These are phyloP conservation scores for Aspergillus flavus DNA, from an alignment of 2,329 filamentous ascomycete genomes.

Conservation along the genomic window DNA sequence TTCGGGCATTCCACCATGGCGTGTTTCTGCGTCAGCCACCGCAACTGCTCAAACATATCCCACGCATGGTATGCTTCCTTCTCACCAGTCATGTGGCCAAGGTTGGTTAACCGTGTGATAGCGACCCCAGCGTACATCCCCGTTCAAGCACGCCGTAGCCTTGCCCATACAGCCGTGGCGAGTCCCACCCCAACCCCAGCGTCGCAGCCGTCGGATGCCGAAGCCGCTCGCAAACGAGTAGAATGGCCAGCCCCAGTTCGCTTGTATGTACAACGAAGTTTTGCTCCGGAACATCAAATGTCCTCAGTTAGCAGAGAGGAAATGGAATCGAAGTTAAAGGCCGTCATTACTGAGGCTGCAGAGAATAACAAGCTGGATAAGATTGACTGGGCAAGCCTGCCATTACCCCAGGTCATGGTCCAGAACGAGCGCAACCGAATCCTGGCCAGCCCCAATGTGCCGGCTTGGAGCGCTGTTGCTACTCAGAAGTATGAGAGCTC, in stretches of 20 bases:
- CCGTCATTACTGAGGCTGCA: conserved; percentile 80
- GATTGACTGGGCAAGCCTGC: conserved; percentile 81
- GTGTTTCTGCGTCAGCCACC: conserved; percentile 34
- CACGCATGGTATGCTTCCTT: conserved; percentile 34
- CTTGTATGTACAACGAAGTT: conserved; percentile 85
- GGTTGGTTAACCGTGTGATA: conserved; percentile 24
- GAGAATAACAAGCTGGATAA: conserved; percentile 70
- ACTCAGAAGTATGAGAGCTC: conserved; percentile 26
- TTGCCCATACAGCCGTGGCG: conserved; percentile 46
- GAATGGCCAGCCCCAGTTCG: conserved; percentile 84
- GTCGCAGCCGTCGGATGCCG: conserved; percentile 35
- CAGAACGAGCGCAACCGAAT: conserved; percentile 64
- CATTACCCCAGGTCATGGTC: conserved; percentile 83
- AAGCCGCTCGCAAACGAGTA: conserved; percentile 57
- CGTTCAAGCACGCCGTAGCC: conserved; percentile 64
- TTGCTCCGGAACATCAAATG: conserved; percentile 72
- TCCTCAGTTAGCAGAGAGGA: conserved; percentile 65
- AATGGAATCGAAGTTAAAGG: conserved; percentile 81
- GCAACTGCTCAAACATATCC: conserved; percentile 32
- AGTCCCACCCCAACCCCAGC: conserved; percentile 21
- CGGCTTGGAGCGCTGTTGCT: conserved; percentile 26
- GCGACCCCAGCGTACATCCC: conserved; percentile 61
- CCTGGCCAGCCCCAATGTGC: conserved; percentile 50
- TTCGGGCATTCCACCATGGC: conserved; percentile 44
- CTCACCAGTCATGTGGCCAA: background rate